Conservation (phyloP, 495 filamentous ascomycete species). For the Neurospora intermedia region DNA sequence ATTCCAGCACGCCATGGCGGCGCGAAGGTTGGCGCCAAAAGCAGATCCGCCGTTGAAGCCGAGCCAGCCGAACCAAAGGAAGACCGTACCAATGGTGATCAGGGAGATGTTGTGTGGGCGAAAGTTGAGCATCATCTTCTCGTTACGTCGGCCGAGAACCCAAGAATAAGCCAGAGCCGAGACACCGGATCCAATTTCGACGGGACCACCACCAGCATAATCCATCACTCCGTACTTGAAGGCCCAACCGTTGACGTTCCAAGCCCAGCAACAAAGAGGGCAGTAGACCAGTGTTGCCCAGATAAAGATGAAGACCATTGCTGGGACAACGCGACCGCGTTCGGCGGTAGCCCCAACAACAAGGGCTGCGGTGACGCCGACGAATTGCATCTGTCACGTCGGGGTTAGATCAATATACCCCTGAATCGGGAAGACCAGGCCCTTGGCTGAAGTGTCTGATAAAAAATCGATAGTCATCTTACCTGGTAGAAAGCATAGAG, state of each 20-base stretch:
- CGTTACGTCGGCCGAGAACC: slow-evolving; percentile 91
- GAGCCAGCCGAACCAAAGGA: slow-evolving; percentile 98
- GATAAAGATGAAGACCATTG: slow-evolving; percentile 88
- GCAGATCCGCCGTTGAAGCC: slow-evolving; percentile 97
- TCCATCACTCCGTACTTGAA: slow-evolving; percentile 89
- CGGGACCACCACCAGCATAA: slow-evolving; percentile 93
- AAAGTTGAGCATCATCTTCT: slow-evolving; percentile 98
- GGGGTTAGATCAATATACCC: slow-evolving; percentile 4
- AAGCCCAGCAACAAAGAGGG: slow-evolving; percentile 89
- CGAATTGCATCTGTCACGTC: slow-evolving; percentile 77
- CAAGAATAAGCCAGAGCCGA: slow-evolving; percentile 89
- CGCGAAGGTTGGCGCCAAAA: slow-evolving; percentile 94
- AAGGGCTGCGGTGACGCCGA: slow-evolving; percentile 83
- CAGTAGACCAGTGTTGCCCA: slow-evolving; percentile 98
- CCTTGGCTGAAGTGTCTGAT: background rate
- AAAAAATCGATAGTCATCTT: background rate
- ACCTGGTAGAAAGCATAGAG: slow-evolving; percentile 86
- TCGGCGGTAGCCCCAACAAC: slow-evolving; percentile 88
- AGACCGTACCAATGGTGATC: slow-evolving; percentile 86
- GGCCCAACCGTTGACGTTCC: slow-evolving; percentile 90
- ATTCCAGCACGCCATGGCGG: slow-evolving; percentile 96
- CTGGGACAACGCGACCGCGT: slow-evolving; percentile 86
- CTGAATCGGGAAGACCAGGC: background rate
- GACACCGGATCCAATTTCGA: slow-evolving; percentile 93
- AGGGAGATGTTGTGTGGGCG: slow-evolving; percentile 96